phyloP scores from a whole-genome alignment of 192 early-diverging fungal species.

The Powellomyces hirtus region DNA sequence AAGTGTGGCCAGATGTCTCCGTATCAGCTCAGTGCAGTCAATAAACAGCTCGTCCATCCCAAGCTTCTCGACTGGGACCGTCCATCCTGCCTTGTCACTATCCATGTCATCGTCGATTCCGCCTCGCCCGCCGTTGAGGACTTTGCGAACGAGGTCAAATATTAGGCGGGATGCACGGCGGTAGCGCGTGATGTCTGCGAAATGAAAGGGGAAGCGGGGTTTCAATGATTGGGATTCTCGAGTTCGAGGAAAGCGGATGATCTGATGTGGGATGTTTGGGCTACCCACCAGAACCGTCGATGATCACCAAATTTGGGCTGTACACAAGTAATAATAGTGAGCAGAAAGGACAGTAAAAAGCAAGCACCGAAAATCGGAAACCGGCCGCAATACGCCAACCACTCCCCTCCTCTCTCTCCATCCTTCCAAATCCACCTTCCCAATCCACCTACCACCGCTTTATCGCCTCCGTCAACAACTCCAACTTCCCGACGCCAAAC shows the following conservation, averaged over 20 bases:
- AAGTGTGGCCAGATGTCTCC: not conserved
- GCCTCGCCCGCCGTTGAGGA: constrained; percentile 11
- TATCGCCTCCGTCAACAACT: constrained; percentile 30
- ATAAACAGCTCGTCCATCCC: constrained; percentile 43
- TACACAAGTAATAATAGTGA: no score
- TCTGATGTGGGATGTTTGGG: not conserved
- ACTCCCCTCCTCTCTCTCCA: no score
- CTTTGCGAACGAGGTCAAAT: constrained; percentile 23
- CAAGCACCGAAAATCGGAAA: no score
- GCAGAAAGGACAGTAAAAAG: no score
- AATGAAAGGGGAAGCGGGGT: not conserved
- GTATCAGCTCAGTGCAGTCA: constrained; percentile 34
- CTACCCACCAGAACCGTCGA: constrained; percentile 29
- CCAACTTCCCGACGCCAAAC: constrained; percentile 33
- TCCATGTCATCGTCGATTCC: not conserved
- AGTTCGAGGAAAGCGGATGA: no score
- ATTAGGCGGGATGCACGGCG: constrained; percentile 30
- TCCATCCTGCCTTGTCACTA: not conserved
- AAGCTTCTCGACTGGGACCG: constrained; percentile 27
- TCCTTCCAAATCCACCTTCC: no score
- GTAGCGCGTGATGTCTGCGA: constrained; percentile 33
- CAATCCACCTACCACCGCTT: constrained; percentile 21
- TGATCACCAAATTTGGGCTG: constrained; percentile 35
- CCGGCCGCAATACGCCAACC: no score
- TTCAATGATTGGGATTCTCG: not conserved